Base-by-base conservation (phyloP, 2,329 filamentous ascomycete species). In the Sclerotinia spermophila region DNA sequence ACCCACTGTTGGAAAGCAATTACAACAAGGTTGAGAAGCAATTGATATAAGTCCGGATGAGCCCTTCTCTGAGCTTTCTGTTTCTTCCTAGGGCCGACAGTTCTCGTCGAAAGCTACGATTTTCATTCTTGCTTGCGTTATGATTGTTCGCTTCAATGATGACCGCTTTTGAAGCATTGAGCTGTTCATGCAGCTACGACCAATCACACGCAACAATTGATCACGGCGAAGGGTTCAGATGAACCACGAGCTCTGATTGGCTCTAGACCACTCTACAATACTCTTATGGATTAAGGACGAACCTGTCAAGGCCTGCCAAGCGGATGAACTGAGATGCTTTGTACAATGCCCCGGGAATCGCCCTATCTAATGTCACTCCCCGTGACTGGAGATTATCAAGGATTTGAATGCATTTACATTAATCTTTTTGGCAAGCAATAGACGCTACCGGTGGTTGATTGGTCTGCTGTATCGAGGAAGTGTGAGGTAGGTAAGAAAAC, bases 151-250 rank as follows among this genome's bases (percentile, higher is more conserved):
- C 24, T n/a, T 67, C 48, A n/a, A 44, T 67, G 35, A 44, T 67
- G 45, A 55, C 38, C n/a, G 35, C 48, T 33, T 58, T 19, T 24
- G 15, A 58, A 48, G 64, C 48, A 58, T 17, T 58, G 64, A 58
- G 19, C n/a, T 67, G 35, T 58, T 58, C 64, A 67, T 67, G 51
- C 48, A 67, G 35, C 48, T n/a, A 40, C 64, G n/a, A 51, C 64
- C 51, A 67, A 67, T 44, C 48, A 33, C 13, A 44, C 19, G 51
- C 64, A 56, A 33, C 33, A 42, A 55, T 35, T 30, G 53, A 44
- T 27, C 38, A n/a, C 17, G 24, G 13, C 24, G 24, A 65, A 67
- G 64, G 51, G 44, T 67, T 44, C 8, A 38, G 38, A 58, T 21
- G 7, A 67, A 56, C 1, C 35, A n/a, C 38, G 51, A 44, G n/a